Evolutionary conservation across 2,329 filamentous ascomycete genomes (phyloP), one percentile per base, ranked within the genome.

Genomic region (Ceratocystis papillata): DNA sequence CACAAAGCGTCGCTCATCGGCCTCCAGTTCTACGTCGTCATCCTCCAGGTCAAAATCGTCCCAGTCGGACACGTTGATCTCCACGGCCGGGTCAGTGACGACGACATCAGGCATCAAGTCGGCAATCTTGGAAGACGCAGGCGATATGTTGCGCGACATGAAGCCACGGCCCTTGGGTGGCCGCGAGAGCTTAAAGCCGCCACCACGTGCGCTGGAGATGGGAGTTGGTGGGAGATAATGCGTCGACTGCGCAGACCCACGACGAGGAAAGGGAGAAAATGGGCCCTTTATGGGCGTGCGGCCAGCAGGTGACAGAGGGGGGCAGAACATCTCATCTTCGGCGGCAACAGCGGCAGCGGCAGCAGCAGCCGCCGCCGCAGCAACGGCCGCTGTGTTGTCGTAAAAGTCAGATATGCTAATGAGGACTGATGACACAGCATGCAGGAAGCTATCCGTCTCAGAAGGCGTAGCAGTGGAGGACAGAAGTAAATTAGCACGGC

Each of bases 401-500:
- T 68, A 68, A 55, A 68, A 67, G 37, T 59, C 64, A 7, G 77
- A 78, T 55, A 76, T 76, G n/a, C 77, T 74, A 10, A 77, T 73
- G 2, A 83, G 74, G 20, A 79, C 76, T 65, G 79, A 79, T 70
- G 79, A 79, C 20, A 87, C 79, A 0, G 77, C 76, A 0, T 78
- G 77, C 37, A 86, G 75, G 68, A 86, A 83, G 0, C 75, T 78
- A 0, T 79, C 75, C 44, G 84, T 79, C 69, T 86, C 83, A 2
- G 75, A 71, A 15, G 81, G 78, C 6, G 76, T 80, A 2, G 84
- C 83, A 1, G 77, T 78, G 1, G 80, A 81, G 0, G 81, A 79
- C 28, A 87, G 76, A 8, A 85, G 75, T 69, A 81, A 84, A 71
- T 86, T 82, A 53, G 80, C 81, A 66, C 80, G 79, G 0, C 80